Evolutionary conservation across 1,139 yeast species (phyloP), one percentile per base, ranked within the genome.

Genomic region (Sugiyamaella pinicola): DNA sequence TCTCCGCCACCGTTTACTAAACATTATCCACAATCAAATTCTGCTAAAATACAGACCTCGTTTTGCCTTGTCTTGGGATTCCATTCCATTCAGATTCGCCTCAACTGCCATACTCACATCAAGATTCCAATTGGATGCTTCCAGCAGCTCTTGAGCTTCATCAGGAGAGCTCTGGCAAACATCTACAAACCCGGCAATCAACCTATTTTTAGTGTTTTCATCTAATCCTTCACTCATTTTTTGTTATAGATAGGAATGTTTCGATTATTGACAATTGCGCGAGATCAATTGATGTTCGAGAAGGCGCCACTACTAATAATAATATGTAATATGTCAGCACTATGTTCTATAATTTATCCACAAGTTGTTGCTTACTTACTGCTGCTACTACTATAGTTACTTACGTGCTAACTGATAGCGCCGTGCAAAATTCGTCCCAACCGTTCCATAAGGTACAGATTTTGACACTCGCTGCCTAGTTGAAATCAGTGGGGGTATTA

Each of bases 111-210:
- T 35, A 58, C 69, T 44, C 55, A 63, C 69, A 45, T 69, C 68
- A n/a, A 76, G 52, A 53, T 74, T 70, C 71, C 75, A 72, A 47
- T 72, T 67, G 62, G 74, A 67, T 40, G 72, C 67, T 24, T 68
- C 70, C 33, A 81, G 63, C 50, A 73, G 72, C 51, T 69, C 70
- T 38, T 65, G 68, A 2, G 85, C 84, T 31, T 74, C 76, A 18
- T 72, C 66, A n/a, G 69, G 66, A 2, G 80, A 70, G 10, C 74
- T 69, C 48, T 74, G 75, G 4, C 84, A 75, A 53, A 81, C 65
- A 26, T 74, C 74, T 52, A 79, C 73, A 65, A 87, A 86, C 62
- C 81, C 79, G 19, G 79, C 78, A 41, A 83, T 71, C 57, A 64
- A 61, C 18, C 64, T 65, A 54, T 63, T 65, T 39, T 58, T 55